Evolutionary conservation across 164 flowering plant genomes (phyloP).

Genomic region (Amborella trichopoda): DNA sequence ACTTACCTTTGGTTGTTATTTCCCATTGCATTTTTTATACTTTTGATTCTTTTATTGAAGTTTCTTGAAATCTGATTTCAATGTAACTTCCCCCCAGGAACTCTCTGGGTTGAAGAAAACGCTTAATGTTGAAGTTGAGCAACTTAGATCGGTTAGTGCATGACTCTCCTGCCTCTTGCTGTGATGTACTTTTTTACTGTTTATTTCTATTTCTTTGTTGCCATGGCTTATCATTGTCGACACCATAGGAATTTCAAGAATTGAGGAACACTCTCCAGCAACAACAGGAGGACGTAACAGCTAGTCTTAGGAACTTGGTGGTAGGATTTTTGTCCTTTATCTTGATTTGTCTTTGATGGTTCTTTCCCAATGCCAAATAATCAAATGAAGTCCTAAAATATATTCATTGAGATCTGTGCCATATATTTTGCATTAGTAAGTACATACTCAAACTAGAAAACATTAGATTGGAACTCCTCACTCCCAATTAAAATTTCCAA

Average conservation of each 20-base stretch:
- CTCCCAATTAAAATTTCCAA: no score
- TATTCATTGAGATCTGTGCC: no score
- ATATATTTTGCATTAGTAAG: no score
- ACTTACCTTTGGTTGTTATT: no score
- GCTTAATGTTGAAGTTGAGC: slow-evolving; percentile 79
- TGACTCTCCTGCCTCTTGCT: neutral
- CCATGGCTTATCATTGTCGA: neutral
- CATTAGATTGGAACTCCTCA: no score
- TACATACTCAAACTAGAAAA: no score
- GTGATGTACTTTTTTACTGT: neutral
- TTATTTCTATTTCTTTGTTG: neutral
- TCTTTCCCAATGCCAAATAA: no score
- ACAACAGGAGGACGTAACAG: slow-evolving; percentile 80
- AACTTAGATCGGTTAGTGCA: slow-evolving; percentile 60
- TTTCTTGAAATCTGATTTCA: neutral
- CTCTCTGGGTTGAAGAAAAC: slow-evolving; percentile 75
- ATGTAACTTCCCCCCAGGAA: slow-evolving; percentile 33
- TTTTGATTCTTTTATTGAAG: neutral
- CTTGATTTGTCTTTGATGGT: no score
- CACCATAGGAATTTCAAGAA: slow-evolving; percentile 39
- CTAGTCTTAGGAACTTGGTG: slow-evolving; percentile 42
- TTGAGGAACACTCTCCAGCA: slow-evolving; percentile 73
- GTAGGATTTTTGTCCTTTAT: no score
- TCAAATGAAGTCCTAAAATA: no score
- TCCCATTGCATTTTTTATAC: neutral